Base-by-base conservation (phyloP, 331 rosid genomes). In the Spiraea crenata region DNA sequence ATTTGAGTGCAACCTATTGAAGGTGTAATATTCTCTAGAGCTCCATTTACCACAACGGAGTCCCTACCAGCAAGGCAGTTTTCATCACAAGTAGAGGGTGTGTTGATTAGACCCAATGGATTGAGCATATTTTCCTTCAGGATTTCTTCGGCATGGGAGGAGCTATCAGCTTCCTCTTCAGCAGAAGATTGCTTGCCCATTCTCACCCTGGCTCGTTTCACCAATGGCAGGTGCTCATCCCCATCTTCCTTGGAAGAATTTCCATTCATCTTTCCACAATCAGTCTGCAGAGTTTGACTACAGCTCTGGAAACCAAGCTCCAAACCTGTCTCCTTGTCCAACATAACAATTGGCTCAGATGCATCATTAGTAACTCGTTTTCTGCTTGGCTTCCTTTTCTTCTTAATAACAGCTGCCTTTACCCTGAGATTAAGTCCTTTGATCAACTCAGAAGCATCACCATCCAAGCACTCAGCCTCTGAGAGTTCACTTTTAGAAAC, bases 201-300 rank as follows among this genome's bases (percentile, higher is more conserved):
- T 42, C 98, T 89, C 71, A 93, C 98, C 82, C 97, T 89, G 1
- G 92, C 92, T 74, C 97, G 96, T 79, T 93, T 93, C 77, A 93
- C 87, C 69, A 93, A 82, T 20, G 98, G 98, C 74, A 93, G 78
- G 81, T 93, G 98, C 79, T 87, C 92, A 65, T 93, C 98, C 65
- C 98, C 97, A 75, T 87, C 89, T 76, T 88, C 96, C 78, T 87
- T 91, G 72, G 81, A 82, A 72, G 82, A 77, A 62, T 60, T 78
- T 75, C 78, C 89, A 49, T 59, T 70, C 57, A 73, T 74, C 71
- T 81, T 80, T 48, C 70, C 89, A 74, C 82, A 81, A 73, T 59
- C 75, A 70, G 76, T 79, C 67, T 81, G 87, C 50, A 83, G 78
- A 71, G 77, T 84, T 69, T 63, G 92, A 71, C 83, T 78, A 51